phyloP scores from a whole-genome alignment of 257 asterid species.

The Solanum sitiens region DNA sequence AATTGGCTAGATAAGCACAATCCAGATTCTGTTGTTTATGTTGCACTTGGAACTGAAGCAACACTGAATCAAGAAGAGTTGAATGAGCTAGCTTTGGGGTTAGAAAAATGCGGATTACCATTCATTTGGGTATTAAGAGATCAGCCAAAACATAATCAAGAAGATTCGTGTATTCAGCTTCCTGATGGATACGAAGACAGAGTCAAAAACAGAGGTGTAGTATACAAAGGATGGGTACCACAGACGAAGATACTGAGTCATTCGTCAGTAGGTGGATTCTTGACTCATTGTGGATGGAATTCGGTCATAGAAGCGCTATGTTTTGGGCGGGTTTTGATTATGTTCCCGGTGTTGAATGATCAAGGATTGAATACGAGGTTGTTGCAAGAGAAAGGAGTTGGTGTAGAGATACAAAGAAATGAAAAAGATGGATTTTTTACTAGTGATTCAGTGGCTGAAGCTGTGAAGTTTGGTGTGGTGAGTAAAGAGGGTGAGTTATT shows the following conservation, averaged over 20 bases:
- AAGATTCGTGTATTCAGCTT: conserved; percentile 28
- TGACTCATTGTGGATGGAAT: conserved; percentile 92
- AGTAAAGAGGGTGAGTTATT: conserved; percentile 39
- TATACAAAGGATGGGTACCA: conserved; percentile 59
- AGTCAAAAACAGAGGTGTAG: conserved; percentile 20
- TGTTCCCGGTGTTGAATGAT: conserved; percentile 79
- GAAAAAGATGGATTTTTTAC: conserved; percentile 48
- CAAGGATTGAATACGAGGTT: conserved; percentile 80
- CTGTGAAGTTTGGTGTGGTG: conserved; percentile 38
- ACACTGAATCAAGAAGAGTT: conserved; percentile 28
- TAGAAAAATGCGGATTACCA: conserved; percentile 51
- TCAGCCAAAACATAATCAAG: conserved; percentile 15
- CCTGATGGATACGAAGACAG: conserved; percentile 42
- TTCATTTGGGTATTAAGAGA: conserved; percentile 70
- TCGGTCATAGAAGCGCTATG: conserved; percentile 65
- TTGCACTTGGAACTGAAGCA: conserved; percentile 84
- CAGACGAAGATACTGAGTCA: conserved; percentile 62
- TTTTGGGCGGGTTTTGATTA: conserved; percentile 49
- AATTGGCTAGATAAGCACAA: conserved; percentile 42
- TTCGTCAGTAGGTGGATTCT: conserved; percentile 42
- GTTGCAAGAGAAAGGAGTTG: conserved; percentile 48
- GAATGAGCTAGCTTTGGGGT: conserved; percentile 55
- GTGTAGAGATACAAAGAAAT: conserved; percentile 60
- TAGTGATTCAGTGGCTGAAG: conserved; percentile 40
- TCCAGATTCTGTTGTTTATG: conserved; percentile 41